phyloP scores from a whole-genome alignment of 2,329 filamentous ascomycete species.

The Apiospora saccharicola region DNA sequence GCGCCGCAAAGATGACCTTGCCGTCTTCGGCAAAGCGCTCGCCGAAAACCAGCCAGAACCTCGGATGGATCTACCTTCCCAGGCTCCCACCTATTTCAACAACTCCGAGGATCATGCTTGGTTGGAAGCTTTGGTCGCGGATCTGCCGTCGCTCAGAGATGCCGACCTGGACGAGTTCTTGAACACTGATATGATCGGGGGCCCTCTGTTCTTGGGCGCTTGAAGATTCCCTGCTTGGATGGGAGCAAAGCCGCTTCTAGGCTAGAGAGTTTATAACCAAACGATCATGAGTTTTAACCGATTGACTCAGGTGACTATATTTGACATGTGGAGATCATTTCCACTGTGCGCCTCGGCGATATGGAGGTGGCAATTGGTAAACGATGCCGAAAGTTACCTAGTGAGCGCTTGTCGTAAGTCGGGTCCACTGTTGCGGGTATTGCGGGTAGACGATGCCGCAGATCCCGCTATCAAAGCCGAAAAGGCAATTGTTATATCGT shows the following conservation, averaged over 20 bases:
- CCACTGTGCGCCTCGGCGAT: background rate
- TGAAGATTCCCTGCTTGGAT: background rate
- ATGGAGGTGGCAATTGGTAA: background rate
- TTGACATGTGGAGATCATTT: too few species aligned
- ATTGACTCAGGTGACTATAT: too few species aligned
- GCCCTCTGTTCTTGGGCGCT: background rate
- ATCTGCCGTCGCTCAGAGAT: slow-evolving; percentile 9
- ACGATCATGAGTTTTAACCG: too few species aligned
- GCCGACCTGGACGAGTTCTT: slow-evolving; percentile 20
- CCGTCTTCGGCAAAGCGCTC: background rate
- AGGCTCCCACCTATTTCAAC: too few species aligned
- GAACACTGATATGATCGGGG: background rate
- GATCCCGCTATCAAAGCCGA: slow-evolving; percentile 1
- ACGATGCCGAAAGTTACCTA: background rate
- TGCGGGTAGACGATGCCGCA: slow-evolving; percentile 19
- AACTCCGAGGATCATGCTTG: slow-evolving; percentile 5
- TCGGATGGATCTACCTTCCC: background rate
- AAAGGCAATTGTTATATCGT: background rate
- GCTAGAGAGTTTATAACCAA: background rate
- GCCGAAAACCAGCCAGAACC: background rate
- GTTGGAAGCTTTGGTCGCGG: slow-evolving; percentile 12
- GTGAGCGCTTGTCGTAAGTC: background rate
- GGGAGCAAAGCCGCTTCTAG: background rate
- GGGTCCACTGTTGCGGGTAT: background rate
- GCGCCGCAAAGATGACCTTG: slow-evolving; percentile 19